phyloP scores from a whole-genome alignment of 495 filamentous ascomycete species.

The Aspergillus heteromorphus region DNA sequence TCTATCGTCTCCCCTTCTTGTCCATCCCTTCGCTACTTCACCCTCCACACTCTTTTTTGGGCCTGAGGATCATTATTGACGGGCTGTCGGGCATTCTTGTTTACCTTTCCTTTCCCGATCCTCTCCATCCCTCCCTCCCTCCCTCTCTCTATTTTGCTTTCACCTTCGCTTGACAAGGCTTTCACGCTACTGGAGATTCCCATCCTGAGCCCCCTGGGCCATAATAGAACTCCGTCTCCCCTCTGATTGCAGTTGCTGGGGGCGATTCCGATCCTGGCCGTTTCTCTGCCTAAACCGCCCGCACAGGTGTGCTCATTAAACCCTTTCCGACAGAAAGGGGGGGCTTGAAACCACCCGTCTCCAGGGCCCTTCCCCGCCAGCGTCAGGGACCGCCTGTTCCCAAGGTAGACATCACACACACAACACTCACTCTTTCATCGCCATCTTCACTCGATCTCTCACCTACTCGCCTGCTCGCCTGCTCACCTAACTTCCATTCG shows the following conservation, averaged over 20 bases:
- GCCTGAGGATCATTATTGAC: background rate
- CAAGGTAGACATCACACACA: constrained; percentile 8
- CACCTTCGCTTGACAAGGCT: background rate
- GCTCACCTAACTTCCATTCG: background rate
- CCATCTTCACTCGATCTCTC: constrained; percentile 7
- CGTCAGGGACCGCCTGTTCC: constrained; percentile 6
- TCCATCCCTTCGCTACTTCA: constrained; percentile 7
- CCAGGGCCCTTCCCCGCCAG: constrained; percentile 14
- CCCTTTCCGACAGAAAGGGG: constrained; percentile 14
- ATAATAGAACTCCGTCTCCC: background rate
- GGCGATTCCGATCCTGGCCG: constrained; percentile 1
- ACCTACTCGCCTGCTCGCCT: too few species aligned
- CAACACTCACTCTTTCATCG: constrained; percentile 7
- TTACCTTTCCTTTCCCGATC: background rate
- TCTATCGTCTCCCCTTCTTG: constrained; percentile 3
- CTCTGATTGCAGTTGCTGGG: background rate
- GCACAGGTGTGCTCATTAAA: constrained; percentile 12
- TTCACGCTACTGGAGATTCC: background rate
- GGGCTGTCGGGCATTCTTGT: background rate
- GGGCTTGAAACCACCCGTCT: constrained; percentile 18
- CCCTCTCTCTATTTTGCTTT: constrained; percentile 3
- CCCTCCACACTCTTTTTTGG: constrained; percentile 4
- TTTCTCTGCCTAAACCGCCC: constrained; percentile 1
- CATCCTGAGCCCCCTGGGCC: background rate
- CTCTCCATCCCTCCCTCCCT: background rate